A percentile compares a stretch with the other conserved stretches of the same genome.
phyloP scores from a whole-genome alignment of 306 rosid genomes.

The Castanopsis chinensis region DNA sequence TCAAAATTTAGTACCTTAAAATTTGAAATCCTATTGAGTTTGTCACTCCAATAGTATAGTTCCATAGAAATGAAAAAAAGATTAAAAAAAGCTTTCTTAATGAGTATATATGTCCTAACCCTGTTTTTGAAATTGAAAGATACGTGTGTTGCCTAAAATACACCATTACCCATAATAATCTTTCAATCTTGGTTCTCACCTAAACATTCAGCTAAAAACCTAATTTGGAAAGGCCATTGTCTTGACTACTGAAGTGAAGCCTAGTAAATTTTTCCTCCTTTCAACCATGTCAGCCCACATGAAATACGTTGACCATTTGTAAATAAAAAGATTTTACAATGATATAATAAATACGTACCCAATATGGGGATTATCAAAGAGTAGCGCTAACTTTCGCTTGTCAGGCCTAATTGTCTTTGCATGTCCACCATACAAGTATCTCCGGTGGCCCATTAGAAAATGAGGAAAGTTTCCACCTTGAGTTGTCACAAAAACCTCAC shows the following conservation, averaged over 20 bases:
- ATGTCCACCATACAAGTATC: conserved; percentile 95
- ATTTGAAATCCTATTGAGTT: background rate
- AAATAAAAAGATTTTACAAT: conserved; percentile 9
- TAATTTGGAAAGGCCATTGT: background rate
- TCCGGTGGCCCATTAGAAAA: conserved; percentile 90
- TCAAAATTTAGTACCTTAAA: background rate
- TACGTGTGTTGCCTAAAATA: background rate
- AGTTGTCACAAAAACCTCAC: conserved; percentile 98
- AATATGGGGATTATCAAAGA: conserved; percentile 81
- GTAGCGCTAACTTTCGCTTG: conserved; percentile 83
- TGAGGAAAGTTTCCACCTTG: conserved; percentile 99
- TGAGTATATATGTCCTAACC: background rate
- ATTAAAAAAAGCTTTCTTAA: background rate
- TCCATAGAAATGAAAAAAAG: background rate
- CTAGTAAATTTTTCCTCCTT: background rate
- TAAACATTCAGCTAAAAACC: background rate
- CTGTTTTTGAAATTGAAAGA: background rate
- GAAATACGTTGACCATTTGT: background rate
- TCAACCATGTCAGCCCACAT: background rate
- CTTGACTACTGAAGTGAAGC: background rate
- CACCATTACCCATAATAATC: background rate
- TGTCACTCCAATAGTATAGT: background rate
- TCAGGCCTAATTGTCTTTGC: conserved; percentile 93
- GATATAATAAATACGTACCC: conserved; percentile 51
- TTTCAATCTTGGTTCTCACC: background rate